phyloP scores from a whole-genome alignment of 495 filamentous ascomycete genomes.

The Penicillium daleae region DNA sequence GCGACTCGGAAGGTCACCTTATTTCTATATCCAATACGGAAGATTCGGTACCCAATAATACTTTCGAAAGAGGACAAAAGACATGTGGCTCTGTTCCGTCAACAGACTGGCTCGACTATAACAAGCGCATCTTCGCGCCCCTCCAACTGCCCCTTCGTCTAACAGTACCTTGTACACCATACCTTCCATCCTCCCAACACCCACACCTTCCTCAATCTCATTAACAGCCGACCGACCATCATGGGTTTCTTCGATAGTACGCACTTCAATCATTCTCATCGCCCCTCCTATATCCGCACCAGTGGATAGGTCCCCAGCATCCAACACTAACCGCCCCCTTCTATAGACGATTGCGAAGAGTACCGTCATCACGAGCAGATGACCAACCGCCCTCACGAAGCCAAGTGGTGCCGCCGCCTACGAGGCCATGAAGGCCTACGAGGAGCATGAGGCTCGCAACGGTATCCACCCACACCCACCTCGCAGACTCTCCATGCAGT shows the following conservation, averaged over 20 bases:
- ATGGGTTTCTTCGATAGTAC: constrained; percentile 6
- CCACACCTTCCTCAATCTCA: neutral
- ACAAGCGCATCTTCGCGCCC: neutral
- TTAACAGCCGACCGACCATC: neutral
- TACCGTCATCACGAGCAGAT: constrained; percentile 53
- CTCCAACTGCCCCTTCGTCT: neutral
- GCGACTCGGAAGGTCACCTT: neutral
- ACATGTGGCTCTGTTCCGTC: constrained; percentile 1
- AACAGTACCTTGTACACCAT: neutral
- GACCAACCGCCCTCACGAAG: constrained; percentile 54
- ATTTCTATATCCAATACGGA: neutral
- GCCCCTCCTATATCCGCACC: no score
- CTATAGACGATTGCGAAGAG: constrained; percentile 32
- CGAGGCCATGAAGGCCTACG: constrained; percentile 74
- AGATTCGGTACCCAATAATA: neutral
- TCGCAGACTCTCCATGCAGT: neutral
- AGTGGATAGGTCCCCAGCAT: neutral
- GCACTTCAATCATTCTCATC: neutral
- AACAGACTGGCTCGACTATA: neutral
- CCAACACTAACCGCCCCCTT: constrained; percentile 6
- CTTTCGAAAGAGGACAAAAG: neutral
- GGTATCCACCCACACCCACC: constrained; percentile 43
- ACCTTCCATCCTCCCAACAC: neutral
- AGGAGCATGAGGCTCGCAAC: constrained; percentile 65
- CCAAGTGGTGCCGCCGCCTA: constrained; percentile 71